Percentiles rank a stretch among this genome's conserved stretches.
These are phyloP conservation scores for Perilla frutescens DNA, from an alignment of 257 asterid species.

Conservation along the genomic window DNA sequence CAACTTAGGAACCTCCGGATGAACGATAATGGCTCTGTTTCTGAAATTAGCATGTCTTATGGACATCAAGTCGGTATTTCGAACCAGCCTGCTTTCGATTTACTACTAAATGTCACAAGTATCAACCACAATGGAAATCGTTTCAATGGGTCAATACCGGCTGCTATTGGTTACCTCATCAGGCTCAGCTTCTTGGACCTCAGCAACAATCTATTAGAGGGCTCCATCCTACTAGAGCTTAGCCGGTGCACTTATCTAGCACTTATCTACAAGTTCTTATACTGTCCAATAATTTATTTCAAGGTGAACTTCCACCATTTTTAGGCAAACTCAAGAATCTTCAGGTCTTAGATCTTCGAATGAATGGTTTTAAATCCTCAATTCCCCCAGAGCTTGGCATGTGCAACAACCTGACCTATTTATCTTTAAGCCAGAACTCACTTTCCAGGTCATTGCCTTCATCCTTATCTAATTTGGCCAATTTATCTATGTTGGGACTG, in stretches of 20 bases:
- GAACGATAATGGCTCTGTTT: too few relatives aligned
- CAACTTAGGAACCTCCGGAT: too few relatives aligned
- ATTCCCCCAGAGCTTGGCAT: conserved; percentile 55
- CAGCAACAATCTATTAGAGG: too few relatives aligned
- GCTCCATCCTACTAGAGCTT: too few relatives aligned
- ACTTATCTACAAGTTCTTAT: conserved; percentile 48
- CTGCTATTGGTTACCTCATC: too few relatives aligned
- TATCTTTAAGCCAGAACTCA: conserved; percentile 47
- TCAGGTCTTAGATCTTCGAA: conserved; percentile 42
- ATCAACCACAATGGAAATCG: too few relatives aligned
- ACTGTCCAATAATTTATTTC: conserved; percentile 54
- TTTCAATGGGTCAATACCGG: too few relatives aligned
- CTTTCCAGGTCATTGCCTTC: conserved; percentile 64
- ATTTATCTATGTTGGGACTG: conserved; percentile 53
- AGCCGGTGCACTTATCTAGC: conserved; percentile 28
- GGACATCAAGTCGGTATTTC: too few relatives aligned
- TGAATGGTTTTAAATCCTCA: conserved; percentile 44
- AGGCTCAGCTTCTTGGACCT: too few relatives aligned
- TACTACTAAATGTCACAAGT: conserved; percentile 40
- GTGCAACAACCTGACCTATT: conserved; percentile 48
- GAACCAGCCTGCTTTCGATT: too few relatives aligned
- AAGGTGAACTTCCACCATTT: conserved; percentile 49
- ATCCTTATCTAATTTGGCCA: conserved; percentile 60
- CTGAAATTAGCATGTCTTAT: too few relatives aligned
- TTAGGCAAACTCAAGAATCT: conserved; percentile 48